phyloP scores from a whole-genome alignment of 176 grass and related monocot species.

The Areca catechu region DNA sequence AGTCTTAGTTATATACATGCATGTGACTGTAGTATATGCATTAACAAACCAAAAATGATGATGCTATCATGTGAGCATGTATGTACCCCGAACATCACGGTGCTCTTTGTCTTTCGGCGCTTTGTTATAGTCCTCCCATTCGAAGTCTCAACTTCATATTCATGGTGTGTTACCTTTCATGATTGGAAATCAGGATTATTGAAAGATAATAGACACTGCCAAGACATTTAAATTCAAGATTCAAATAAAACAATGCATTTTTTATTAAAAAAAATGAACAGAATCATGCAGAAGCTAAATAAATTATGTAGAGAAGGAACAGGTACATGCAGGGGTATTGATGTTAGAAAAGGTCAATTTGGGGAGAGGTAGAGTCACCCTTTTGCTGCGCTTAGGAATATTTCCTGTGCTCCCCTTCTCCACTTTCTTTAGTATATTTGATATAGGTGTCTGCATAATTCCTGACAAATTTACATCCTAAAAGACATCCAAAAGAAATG shows the following conservation, averaged over 20 bases:
- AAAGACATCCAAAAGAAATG: conserved; percentile 25
- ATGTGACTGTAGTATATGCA: too few relatives aligned
- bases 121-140: conserved; percentile 73
- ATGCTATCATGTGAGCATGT: background rate
- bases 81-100: conserved; percentile 81
- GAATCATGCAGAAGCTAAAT: too few relatives aligned
- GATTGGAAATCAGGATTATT: conserved; percentile 14
- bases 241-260: too few relatives aligned
- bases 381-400: conserved; percentile 80
- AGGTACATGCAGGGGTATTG: background rate
- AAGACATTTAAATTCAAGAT: too few relatives aligned
- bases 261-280: too few relatives aligned
- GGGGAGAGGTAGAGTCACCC: conserved; percentile 9
- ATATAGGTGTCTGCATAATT: conserved; percentile 62
- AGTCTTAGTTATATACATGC: conserved; percentile 1
- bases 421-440: conserved; percentile 67
- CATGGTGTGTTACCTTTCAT: conserved; percentile 66
- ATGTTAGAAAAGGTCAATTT: background rate
- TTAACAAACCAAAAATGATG: background rate
- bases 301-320: background rate
- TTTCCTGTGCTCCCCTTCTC: conserved; percentile 37
- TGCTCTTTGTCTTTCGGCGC: conserved; percentile 84
- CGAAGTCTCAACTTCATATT: conserved; percentile 82
- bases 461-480: conserved; percentile 68
- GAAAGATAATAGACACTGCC: background rate